Base-by-base conservation (phyloP, 192 early-diverging fungal species). In the Coemansia sp. region DNA sequence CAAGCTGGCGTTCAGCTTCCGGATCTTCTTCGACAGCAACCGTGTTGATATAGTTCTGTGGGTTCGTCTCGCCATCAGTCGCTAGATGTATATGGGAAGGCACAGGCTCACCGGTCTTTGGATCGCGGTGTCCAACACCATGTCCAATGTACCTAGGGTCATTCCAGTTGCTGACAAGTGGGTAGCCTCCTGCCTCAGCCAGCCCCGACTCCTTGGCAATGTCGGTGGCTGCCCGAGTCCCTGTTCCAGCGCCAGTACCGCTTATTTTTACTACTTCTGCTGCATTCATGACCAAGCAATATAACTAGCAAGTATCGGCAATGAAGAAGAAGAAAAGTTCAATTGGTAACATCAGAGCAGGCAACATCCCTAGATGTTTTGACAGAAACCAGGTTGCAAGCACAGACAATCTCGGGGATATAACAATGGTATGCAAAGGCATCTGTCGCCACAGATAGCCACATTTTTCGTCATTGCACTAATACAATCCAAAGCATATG, bases 181-280 rank as follows among this genome's bases (percentile, higher is more conserved):
- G 73, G 26, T 76, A 76, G 16, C 73, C 73, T 23, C 66, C 73
- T 11, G 73, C 73, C 26, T 76, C 73, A 6, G 37, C 16, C 3
- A 60, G 48, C 14, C 73, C 73, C 6, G 54, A 13, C 31, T 76
- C 73, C 50, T 70, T 76, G 37, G 63, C 73, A 15, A 76, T 50
- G 23, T 76, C 73, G 2, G 73, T 65, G 10, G 73, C 73, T 23
- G 63, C 73, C 39, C 55, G 56, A 31, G 31, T 62, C 35, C 66
- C 73, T 11, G 73, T 76, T 16, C 73, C 73, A 1, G 73, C 73
- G 21, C 73, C 73, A 3, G 73, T 76, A 36, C 73, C 73, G 10
- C 37, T 15, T 19, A 76, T 65, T 23, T 57, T 76, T 28, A 48
- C 18, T n/a, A 33, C 56, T 44, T 38, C 41, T 30, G 61, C 7